phyloP scores from a whole-genome alignment of 805 yeast genomes.

The Cyberlindnera mycetangii region DNA sequence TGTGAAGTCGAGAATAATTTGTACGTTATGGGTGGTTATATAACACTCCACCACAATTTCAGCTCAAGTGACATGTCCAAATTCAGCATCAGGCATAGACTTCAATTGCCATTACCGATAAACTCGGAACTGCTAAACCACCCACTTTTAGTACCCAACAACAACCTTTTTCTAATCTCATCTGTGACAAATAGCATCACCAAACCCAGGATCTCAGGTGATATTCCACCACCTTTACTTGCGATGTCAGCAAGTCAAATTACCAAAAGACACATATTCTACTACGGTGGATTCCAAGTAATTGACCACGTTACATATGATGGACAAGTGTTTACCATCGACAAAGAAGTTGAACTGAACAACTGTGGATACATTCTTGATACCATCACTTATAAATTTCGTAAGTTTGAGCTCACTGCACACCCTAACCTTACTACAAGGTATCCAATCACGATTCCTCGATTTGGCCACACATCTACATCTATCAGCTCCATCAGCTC shows the following conservation, averaged over 20 bases:
- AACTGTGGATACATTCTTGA: constrained; percentile 61
- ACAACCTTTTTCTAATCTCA: constrained; percentile 35
- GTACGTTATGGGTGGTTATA: constrained; percentile 45
- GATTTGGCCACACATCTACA: constrained; percentile 40
- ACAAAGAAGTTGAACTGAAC: constrained; percentile 46
- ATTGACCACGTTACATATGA: constrained; percentile 32
- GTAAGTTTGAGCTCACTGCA: constrained; percentile 39
- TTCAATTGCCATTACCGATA: constrained; percentile 46
- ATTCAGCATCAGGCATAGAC: constrained; percentile 35
- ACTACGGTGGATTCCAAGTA: constrained; percentile 68
- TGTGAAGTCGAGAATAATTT: constrained; percentile 38
- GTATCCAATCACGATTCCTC: constrained; percentile 33
- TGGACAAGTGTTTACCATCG: constrained; percentile 28
- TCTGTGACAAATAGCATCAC: constrained; percentile 38
- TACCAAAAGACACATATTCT: constrained; percentile 54
- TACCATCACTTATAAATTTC: constrained; percentile 43
- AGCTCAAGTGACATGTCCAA: constrained; percentile 30
- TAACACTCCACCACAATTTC: constrained; percentile 4
- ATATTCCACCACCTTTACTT: constrained; percentile 50
- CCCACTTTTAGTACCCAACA: constrained; percentile 41
- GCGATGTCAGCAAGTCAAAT: constrained; percentile 47
- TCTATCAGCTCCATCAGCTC: constrained; percentile 18
- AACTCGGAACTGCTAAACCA: constrained; percentile 38
- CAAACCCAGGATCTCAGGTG: constrained; percentile 35
- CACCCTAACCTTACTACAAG: constrained; percentile 31